Percentiles rank a stretch among this genome's conserved stretches.
Evolutionary conservation across 2,329 filamentous ascomycete genomes (phyloP).

Genomic region (Aspergillus costaricaensis): DNA sequence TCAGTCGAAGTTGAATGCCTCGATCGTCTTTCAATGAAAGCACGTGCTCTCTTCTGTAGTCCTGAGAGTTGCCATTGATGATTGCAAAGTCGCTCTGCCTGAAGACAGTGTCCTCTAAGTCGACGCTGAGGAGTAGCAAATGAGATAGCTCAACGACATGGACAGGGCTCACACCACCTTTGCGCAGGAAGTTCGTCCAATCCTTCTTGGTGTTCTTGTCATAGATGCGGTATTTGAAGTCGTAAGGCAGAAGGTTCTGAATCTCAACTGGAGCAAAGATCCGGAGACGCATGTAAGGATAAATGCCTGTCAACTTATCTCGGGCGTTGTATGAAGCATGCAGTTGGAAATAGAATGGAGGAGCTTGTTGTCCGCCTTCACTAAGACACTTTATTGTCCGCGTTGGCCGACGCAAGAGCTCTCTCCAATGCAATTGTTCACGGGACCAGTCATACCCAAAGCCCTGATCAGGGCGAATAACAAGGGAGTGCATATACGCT

Average conservation of each 20-base stretch:
- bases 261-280: slow-evolving; percentile 90
- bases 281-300: slow-evolving; percentile 92
- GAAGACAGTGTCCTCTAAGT: slow-evolving; percentile 95
- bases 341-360: slow-evolving; percentile 95
- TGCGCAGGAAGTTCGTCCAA: slow-evolving; percentile 97
- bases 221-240: slow-evolving; percentile 99
- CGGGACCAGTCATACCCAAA: slow-evolving; percentile 96
- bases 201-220: slow-evolving; percentile 98
- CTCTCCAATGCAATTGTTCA: slow-evolving; percentile 89
- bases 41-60: slow-evolving; percentile 80
- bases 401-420: slow-evolving; percentile 80
- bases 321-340: slow-evolving; percentile 81
- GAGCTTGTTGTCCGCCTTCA: slow-evolving; percentile 73
- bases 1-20: slow-evolving; percentile 75
- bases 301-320: slow-evolving; percentile 78
- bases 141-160: slow-evolving; percentile 97
- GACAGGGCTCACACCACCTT: slow-evolving; percentile 94
- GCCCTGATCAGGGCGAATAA: slow-evolving; percentile 88
- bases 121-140: slow-evolving; percentile 84
- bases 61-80: slow-evolving; percentile 85
- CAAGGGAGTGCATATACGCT: slow-evolving; percentile 81
- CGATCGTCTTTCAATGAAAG: slow-evolving; percentile 83
- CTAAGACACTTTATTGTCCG: slow-evolving; percentile 86
- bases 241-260: slow-evolving; percentile 91
- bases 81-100: slow-evolving; percentile 96